Evolutionary conservation across 2,329 filamentous ascomycete species (phyloP), one percentile per base, ranked within the genome.

Genomic region (Passalora sequoiae): DNA sequence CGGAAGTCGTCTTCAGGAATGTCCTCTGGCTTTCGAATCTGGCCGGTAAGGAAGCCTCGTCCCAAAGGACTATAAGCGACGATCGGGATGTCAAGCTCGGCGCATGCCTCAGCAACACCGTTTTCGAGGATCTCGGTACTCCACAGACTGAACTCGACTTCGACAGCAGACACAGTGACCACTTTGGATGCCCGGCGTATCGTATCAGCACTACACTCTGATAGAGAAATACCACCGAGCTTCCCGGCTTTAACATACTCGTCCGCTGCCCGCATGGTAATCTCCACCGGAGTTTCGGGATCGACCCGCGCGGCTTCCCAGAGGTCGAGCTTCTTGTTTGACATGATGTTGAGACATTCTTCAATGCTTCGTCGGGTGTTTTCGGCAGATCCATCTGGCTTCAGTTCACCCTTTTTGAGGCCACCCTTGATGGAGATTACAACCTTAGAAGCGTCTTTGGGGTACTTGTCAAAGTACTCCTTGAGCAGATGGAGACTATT

Each of bases 21-120:
- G 53, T 86, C 82, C 1, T 74, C 69, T 1, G 56, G 49, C 5
- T 61, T 68, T 57, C 70, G 73, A 55, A 77, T 65, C 49, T 73
- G 60, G 1, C 76, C 76, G 0, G 75, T 75, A 42, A 81, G 55
- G 66, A 78, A 75, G 1, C 80, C 80, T 19, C 76, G 69, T 4
- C 84, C 81, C 0, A 89, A 69, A 1, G 86, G 85, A 32, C 81
- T 83, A 65, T 88, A 89, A 0, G 82, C 83, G 25, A 87, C 66
- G 36, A 89, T 67, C 0, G 83, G 81, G 47, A 91, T 87, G 35
- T 72, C 68, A 33, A 84, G 64, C 59, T 89, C 73, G 1, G 69
- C 72, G 49, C 78, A 81, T 1, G 73, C 69, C 40, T 68, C 58
- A 2, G 75, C 74, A 1, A 83, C 70, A 13, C 73, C 78, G 48